These are phyloP conservation scores for Rhizoctonia solani DNA, from an alignment of 1,284 basidiomycete species.

Conservation along the genomic window DNA sequence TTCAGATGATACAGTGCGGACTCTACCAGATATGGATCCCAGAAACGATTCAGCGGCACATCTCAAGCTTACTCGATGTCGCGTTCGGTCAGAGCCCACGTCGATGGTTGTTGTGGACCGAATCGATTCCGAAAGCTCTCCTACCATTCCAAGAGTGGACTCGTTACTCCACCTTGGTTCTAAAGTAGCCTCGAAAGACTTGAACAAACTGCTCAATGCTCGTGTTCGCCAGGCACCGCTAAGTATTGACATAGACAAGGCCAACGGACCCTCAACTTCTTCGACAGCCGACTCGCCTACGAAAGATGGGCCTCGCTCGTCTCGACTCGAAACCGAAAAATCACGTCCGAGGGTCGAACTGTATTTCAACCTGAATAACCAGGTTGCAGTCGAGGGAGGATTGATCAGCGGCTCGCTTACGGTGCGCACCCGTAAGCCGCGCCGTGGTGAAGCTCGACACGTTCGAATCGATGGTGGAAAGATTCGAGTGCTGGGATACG, in stretches of 20 bases:
- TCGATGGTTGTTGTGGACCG: background rate
- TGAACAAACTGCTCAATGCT: constrained; percentile 30
- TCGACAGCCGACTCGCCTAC: background rate
- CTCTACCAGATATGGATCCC: background rate
- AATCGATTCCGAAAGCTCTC: background rate
- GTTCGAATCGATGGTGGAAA: constrained; percentile 79
- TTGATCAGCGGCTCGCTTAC: constrained; percentile 74
- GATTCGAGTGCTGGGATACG: constrained; percentile 85
- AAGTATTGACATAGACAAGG: constrained; percentile 45
- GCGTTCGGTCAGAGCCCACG: constrained; percentile 6
- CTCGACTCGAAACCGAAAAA: constrained; percentile 64
- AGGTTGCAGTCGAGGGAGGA: constrained; percentile 82
- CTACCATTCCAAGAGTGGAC: constrained; percentile 5
- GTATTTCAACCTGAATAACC: constrained; percentile 78
- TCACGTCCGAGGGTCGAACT: constrained; percentile 76
- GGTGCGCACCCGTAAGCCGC: constrained; percentile 65
- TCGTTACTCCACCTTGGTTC: constrained; percentile 22
- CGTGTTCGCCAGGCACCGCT: constrained; percentile 37
- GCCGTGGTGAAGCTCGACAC: constrained; percentile 58
- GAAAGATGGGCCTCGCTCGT: background rate
- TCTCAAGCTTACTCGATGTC: constrained; percentile 3
- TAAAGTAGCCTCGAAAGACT: constrained; percentile 13
- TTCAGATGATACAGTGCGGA: background rate
- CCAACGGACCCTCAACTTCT: constrained; percentile 40
- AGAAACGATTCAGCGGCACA: background rate